Conservation (phyloP, 2,329 filamentous ascomycete species). For the Penicillium corylophilum region DNA sequence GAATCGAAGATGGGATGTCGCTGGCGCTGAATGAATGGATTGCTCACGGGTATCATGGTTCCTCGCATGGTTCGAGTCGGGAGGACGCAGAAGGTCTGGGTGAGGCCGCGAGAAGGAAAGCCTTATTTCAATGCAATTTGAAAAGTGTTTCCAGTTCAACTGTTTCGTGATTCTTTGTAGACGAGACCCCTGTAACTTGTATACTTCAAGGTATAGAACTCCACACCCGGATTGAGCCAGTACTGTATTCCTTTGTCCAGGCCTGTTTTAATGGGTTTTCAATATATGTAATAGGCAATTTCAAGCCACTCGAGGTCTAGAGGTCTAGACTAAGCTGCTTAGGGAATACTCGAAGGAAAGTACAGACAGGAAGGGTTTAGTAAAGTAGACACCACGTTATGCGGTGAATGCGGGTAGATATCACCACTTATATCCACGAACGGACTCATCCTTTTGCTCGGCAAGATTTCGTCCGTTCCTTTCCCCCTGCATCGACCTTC, state of each 20-base stretch:
- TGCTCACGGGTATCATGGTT: conserved; percentile 24
- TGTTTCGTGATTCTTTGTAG: background rate
- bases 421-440: conserved; percentile 10
- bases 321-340: no score
- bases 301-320: no score
- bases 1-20: conserved; percentile 38
- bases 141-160: conserved; percentile 14
- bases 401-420: conserved; percentile 24
- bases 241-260: background rate
- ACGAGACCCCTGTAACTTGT: background rate
- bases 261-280: background rate
- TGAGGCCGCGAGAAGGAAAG: conserved; percentile 32
- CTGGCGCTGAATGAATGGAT: conserved; percentile 34
- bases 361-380: no score
- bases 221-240: background rate
- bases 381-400: background rate
- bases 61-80: conserved; percentile 14
- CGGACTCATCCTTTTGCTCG: conserved; percentile 6
- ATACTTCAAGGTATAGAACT: no score
- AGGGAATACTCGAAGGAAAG: no score
- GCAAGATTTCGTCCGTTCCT: conserved; percentile 16
- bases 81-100: conserved; percentile 17
- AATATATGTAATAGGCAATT: no score
- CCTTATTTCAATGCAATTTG: conserved; percentile 26
- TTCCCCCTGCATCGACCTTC: conserved; percentile 11